A percentile compares a stretch with the other conserved stretches of the same genome.
These are phyloP conservation scores for Hypoxylon rickii DNA, from an alignment of 495 filamentous ascomycete genomes.

Conservation along the genomic window DNA sequence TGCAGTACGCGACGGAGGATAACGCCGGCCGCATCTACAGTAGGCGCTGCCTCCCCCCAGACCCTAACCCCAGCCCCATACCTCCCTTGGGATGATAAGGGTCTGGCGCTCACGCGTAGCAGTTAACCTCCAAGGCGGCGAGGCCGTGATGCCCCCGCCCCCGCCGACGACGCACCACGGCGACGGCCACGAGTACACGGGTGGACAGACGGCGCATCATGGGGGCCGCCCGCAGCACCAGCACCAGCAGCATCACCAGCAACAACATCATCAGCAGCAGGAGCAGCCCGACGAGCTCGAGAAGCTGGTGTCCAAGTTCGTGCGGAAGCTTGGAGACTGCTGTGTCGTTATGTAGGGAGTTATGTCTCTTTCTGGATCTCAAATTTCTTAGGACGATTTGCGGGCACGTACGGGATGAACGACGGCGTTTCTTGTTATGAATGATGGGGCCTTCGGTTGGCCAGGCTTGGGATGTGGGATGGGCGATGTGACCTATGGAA, in stretches of 20 bases:
- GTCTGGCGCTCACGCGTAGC: too few species aligned
- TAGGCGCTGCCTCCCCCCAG: constrained; percentile 44
- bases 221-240: constrained; percentile 14
- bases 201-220: constrained; percentile 24
- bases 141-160: constrained; percentile 53
- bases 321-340: constrained; percentile 68
- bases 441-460: too few species aligned
- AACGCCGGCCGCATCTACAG: constrained; percentile 83
- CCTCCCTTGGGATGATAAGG: too few species aligned
- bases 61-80: too few species aligned
- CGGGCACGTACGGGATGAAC: too few species aligned
- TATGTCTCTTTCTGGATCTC: background rate
- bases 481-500: too few species aligned
- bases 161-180: constrained; percentile 40
- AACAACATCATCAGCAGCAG: constrained; percentile 41
- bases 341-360: constrained; percentile 75
- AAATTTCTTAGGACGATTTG: too few species aligned
- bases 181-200: constrained; percentile 19
- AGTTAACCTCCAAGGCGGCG: constrained; percentile 46
- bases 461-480: too few species aligned
- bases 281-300: constrained; percentile 66
- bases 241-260: constrained; percentile 41
- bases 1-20: constrained; percentile 81
- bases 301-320: constrained; percentile 63
- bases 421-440: too few species aligned